These are phyloP conservation scores for Penicillium fimorum DNA, from an alignment of 495 filamentous ascomycete species.

Conservation along the genomic window DNA sequence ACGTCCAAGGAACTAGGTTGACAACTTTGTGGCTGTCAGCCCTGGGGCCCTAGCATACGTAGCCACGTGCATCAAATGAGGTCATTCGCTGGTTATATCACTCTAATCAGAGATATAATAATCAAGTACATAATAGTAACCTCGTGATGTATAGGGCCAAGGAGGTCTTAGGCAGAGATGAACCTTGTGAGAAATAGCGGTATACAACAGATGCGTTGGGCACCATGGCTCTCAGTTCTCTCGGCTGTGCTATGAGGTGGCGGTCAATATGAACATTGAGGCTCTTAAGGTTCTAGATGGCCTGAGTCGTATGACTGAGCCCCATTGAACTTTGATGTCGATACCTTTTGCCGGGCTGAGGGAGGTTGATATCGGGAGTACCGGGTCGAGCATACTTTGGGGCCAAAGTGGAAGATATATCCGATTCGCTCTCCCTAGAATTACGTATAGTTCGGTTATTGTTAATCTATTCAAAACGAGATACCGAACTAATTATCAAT, in stretches of 20 bases:
- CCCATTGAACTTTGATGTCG: not conserved
- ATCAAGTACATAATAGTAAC: not conserved
- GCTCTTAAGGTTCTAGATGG: not conserved
- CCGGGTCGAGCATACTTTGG: not conserved
- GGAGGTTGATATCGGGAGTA: not conserved
- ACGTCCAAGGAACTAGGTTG: not conserved
- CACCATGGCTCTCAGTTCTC: not conserved
- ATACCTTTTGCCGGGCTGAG: slow-evolving; percentile 1
- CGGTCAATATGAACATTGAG: not conserved
- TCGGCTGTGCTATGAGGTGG: slow-evolving; percentile 1
- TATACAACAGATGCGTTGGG: not conserved
- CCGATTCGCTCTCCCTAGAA: not conserved
- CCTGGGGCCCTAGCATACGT: not conserved
- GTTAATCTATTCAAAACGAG: not conserved
- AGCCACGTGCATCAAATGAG: slow-evolving; percentile 10
- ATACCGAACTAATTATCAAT: not conserved
- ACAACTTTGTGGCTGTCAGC: not conserved
- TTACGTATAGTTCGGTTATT: not conserved
- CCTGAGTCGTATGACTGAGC: not conserved
- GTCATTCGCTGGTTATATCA: slow-evolving; percentile 1
- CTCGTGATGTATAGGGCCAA: not conserved
- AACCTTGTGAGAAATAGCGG: not conserved
- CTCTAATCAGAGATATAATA: not conserved
- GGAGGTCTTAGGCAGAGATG: not conserved
- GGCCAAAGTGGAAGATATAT: not conserved